Evolutionary conservation across 2,329 filamentous ascomycete species (phyloP).

Genomic region (Septoria linicola): DNA sequence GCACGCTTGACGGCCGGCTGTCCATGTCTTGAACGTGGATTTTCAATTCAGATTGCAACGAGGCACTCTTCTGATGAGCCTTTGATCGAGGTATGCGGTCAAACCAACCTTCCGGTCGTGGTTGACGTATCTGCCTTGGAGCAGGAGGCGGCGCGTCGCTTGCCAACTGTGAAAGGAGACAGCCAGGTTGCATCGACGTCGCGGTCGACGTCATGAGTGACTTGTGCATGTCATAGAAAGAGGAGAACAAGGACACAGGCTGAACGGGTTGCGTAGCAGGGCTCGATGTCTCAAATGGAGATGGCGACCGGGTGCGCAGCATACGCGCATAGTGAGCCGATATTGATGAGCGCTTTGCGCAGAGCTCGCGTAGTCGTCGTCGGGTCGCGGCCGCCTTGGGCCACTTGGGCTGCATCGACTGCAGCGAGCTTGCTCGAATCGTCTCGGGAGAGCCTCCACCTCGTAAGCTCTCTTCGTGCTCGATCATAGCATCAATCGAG

Average conservation of each 20-base stretch:
- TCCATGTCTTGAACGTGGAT: slow-evolving; percentile 33
- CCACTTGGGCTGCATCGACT: slow-evolving; percentile 47
- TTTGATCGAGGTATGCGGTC: slow-evolving; percentile 45
- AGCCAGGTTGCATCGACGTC: slow-evolving; percentile 51
- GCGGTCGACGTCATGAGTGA: slow-evolving; percentile 54
- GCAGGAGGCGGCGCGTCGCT: slow-evolving; percentile 32
- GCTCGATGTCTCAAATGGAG: slow-evolving; percentile 51
- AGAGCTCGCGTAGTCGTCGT: slow-evolving; percentile 58
- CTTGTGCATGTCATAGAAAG: slow-evolving; percentile 52
- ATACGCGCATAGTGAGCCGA: slow-evolving; percentile 65
- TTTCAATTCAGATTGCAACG: slow-evolving; percentile 49
- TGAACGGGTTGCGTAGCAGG: slow-evolving; percentile 35
- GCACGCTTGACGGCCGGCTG: slow-evolving; percentile 20
- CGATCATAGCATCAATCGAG: slow-evolving; percentile 30
- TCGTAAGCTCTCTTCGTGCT: slow-evolving; percentile 22
- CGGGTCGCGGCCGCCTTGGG: slow-evolving; percentile 60
- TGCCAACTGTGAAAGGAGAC: slow-evolving; percentile 49
- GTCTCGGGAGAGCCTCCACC: slow-evolving; percentile 46
- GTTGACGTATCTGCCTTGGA: slow-evolving; percentile 22
- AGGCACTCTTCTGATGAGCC: slow-evolving; percentile 53
- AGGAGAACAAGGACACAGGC: slow-evolving; percentile 22
- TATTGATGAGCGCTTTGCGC: slow-evolving; percentile 61
- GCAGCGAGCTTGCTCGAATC: slow-evolving; percentile 41
- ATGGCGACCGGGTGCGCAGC: slow-evolving; percentile 60
- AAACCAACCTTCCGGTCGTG: slow-evolving; percentile 43